Evolutionary conservation across 2,329 filamentous ascomycete species (phyloP), one percentile per base, ranked within the genome.

Genomic region (Trichoderma koningiopsis): DNA sequence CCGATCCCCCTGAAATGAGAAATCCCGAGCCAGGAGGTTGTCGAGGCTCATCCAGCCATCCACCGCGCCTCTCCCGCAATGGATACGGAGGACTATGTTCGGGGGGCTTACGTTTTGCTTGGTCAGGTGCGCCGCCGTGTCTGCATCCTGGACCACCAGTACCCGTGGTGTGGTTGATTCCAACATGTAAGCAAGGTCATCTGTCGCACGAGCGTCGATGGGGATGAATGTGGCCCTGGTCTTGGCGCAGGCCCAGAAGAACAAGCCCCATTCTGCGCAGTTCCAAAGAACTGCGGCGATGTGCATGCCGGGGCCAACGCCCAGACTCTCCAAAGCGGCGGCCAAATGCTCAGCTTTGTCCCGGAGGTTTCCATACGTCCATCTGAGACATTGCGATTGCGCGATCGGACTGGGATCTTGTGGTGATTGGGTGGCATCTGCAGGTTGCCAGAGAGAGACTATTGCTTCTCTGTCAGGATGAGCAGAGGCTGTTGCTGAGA

Each of bases 221-320:
- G 80, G 79, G 19, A 77, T 74, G 71, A 81, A 81, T 1, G 72
- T 59, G 73, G 79, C 76, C 4, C 73, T 75, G 14, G 81, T 74
- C 70, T 74, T 79, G 27, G 77, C 76, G 1, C 78, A 73, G 3
- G 75, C 75, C 80, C 81, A 82, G 67, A 81, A 78, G 52, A 78
- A 75, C 35, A 82, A 72, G 0, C 71, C 77, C 79, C 79, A 82
- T 76, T 82, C 80, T 5, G 77, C 78, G 58, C 78, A 79, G 69
- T 81, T 82, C 62, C 77, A 73, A 57, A 81, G 72, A 8, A 81
- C 68, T 1, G 74, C 76, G 27, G 73, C 76, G 6, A 82, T 71
- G 14, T 73, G 73, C 74, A 75, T 79, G 5, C 77, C 75, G 5
- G 72, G 71, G 27, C 72, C 70, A 52, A 76, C 75, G 5, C 78